Conservation (phyloP, 805 yeast genomes). For the Saturnispora saitoi region DNA sequence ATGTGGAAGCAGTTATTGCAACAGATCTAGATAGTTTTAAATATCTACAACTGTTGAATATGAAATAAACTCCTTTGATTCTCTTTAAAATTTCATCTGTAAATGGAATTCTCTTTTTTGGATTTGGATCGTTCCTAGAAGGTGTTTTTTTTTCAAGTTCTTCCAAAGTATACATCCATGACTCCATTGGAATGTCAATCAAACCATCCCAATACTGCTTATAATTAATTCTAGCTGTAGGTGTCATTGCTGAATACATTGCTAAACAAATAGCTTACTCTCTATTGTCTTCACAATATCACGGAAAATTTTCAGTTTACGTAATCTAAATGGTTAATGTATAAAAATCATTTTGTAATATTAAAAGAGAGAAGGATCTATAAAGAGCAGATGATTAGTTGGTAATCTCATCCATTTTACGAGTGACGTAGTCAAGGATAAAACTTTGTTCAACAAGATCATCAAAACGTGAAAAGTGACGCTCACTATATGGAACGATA, state of each 20-base stretch:
- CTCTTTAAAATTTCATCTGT: conserved; percentile 35
- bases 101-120: conserved; percentile 23
- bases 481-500: conserved; percentile 80
- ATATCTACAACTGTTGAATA: conserved; percentile 35
- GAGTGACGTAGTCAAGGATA: conserved; percentile 73
- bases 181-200: conserved; percentile 18
- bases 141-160: conserved; percentile 26
- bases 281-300: not conserved
- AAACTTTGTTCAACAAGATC: conserved; percentile 79
- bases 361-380: not conserved
- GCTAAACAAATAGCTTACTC: not conserved
- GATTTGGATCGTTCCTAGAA: conserved; percentile 25
- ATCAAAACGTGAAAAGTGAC: conserved; percentile 73
- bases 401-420: conserved; percentile 52
- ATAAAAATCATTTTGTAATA: not conserved
- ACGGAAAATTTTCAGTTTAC: not conserved
- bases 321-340: not conserved
- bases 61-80: conserved; percentile 40
- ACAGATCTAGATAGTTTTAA: conserved; percentile 41
- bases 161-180: conserved; percentile 23
- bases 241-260: not conserved
- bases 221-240: not conserved
- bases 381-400: not conserved
- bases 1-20: conserved; percentile 38
- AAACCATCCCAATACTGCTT: conserved; percentile 25